A percentile compares a stretch with the other conserved stretches of the same genome.
Evolutionary conservation across 352 stramenopile genomes (phyloP).

Genomic region (Saprolegnia parasitica): DNA sequence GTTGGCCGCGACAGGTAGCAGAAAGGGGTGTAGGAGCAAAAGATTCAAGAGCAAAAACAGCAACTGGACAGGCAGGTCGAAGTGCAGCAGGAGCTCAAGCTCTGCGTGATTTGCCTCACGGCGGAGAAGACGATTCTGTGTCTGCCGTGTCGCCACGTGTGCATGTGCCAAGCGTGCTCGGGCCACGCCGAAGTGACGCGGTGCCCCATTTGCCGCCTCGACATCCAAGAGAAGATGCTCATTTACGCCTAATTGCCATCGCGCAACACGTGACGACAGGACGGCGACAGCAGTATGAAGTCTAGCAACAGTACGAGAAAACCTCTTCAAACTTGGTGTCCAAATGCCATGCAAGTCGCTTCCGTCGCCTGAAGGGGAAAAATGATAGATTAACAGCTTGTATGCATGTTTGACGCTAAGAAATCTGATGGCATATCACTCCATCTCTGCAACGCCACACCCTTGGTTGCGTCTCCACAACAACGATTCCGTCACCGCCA

Average conservation of each 20-base stretch:
- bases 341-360: too few relatives aligned
- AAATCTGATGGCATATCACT: too few relatives aligned
- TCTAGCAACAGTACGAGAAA: too few relatives aligned
- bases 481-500: too few relatives aligned
- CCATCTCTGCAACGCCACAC: too few relatives aligned
- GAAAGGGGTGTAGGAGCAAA: slow-evolving; percentile 49
- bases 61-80: slow-evolving; percentile 69
- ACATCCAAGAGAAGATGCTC: slow-evolving; percentile 77
- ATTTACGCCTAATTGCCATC: slow-evolving; percentile 59
- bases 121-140: slow-evolving; percentile 83
- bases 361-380: too few relatives aligned
- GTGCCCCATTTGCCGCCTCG: slow-evolving; percentile 78
- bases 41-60: slow-evolving; percentile 68
- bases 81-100: slow-evolving; percentile 77
- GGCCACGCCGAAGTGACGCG: slow-evolving; percentile 62
- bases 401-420: too few relatives aligned
- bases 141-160: slow-evolving; percentile 75
- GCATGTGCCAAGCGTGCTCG: slow-evolving; percentile 70
- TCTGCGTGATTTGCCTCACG: slow-evolving; percentile 78
- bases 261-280: too few relatives aligned
- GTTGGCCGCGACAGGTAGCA: neutral
- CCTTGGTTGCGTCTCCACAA: too few relatives aligned
- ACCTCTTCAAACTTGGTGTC: too few relatives aligned
- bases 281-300: too few relatives aligned
- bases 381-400: too few relatives aligned